Conservation (phyloP, 129 eudicot species). For the Sambucus nigra region DNA sequence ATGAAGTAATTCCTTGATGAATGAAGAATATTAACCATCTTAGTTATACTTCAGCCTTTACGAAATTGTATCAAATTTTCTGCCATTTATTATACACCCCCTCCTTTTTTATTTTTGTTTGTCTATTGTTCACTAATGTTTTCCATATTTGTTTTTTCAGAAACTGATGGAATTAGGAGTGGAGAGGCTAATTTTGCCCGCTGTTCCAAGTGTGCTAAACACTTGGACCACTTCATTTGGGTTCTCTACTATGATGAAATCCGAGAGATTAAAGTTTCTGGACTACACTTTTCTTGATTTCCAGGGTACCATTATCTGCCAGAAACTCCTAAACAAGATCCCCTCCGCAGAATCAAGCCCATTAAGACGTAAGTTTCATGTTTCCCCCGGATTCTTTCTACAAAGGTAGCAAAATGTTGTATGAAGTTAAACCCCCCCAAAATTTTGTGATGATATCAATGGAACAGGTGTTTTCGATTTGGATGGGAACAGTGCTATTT, state of each 20-base stretch:
- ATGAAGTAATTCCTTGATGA: too few relatives aligned
- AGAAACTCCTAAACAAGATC: conserved; percentile 38
- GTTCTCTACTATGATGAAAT: conserved; percentile 45
- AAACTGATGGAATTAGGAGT: conserved; percentile 62
- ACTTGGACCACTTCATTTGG: conserved; percentile 85
- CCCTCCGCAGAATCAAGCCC: conserved; percentile 17
- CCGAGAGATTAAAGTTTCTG: conserved; percentile 44
- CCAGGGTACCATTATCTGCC: conserved; percentile 81
- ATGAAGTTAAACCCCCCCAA: conserved; percentile 7
- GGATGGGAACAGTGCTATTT: conserved; percentile 32
- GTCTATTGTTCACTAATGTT: neutral
- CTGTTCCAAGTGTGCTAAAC: conserved; percentile 51
- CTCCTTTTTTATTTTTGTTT: too few relatives aligned
- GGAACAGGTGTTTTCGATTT: conserved; percentile 18
- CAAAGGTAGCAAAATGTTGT: neutral
- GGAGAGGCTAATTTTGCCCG: conserved; percentile 78
- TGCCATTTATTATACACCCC: too few relatives aligned
- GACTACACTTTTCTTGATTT: conserved; percentile 65
- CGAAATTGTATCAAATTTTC: too few relatives aligned
- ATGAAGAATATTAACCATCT: too few relatives aligned
- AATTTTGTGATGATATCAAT: conserved; percentile 9
- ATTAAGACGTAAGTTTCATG: conserved; percentile 26
- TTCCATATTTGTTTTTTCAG: conserved; percentile 23
- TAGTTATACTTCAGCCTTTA: too few relatives aligned
- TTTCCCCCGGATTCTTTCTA: neutral